Evolutionary conservation across 495 filamentous ascomycete genomes (phyloP).

Genomic region (Podospora pseudocomata): DNA sequence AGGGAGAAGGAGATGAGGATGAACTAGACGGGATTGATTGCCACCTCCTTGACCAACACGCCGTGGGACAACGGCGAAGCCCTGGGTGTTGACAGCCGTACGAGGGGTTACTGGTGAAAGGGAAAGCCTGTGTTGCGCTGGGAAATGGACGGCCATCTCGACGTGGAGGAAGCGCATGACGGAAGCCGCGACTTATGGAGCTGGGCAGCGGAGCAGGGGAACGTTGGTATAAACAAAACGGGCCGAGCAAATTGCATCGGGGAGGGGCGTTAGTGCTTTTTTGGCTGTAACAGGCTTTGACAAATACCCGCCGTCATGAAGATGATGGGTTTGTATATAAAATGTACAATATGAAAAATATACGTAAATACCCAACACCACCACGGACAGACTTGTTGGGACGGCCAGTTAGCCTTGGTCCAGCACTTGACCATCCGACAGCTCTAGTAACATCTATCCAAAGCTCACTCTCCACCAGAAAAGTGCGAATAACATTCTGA

Average conservation of each 20-base stretch:
- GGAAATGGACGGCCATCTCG: neutral
- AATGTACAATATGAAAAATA: conserved; percentile 17
- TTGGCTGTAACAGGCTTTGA: neutral
- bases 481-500: no score
- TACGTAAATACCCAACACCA: neutral
- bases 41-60: no score
- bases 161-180: neutral
- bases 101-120: neutral
- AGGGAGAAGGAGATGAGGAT: no score
- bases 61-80: no score
- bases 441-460: no score
- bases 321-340: neutral
- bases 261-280: neutral
- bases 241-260: neutral
- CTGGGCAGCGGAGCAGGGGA: neutral
- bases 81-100: no score
- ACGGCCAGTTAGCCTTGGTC: no score
- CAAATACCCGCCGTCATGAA: neutral
- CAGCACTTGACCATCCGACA: no score
- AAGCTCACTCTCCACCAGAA: no score
- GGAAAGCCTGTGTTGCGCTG: neutral
- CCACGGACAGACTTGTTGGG: neutral
- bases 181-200: neutral
- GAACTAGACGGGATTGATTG: no score
- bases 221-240: neutral